Conservation (phyloP, 192 early-diverging fungal species). For the Entophlyctis luteolus region DNA sequence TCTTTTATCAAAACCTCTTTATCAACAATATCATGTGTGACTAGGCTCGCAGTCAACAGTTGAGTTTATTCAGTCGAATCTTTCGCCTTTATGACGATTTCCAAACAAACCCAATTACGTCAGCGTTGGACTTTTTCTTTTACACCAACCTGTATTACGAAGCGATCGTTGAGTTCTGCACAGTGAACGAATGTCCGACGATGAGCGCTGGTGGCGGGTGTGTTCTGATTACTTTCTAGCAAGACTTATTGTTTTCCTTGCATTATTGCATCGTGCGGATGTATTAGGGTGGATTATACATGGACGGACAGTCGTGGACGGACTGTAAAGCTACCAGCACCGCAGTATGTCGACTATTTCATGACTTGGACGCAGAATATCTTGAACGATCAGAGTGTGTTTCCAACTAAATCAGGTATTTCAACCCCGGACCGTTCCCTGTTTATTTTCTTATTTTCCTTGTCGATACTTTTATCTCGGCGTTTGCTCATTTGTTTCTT, state of each 20-base stretch:
- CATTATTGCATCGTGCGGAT: neutral
- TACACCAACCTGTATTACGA: constrained; percentile 88
- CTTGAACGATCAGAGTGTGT: constrained; percentile 83
- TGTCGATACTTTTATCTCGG: too few relatives aligned
- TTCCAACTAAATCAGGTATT: constrained; percentile 87
- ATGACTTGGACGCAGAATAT: constrained; percentile 80
- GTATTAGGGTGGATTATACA: constrained; percentile 66
- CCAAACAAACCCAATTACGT: neutral
- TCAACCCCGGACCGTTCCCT: neutral
- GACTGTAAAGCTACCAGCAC: constrained; percentile 80
- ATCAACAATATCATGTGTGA: neutral
- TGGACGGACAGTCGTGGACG: constrained; percentile 86
- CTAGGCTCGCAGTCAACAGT: constrained; percentile 40
- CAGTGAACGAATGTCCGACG: constrained; percentile 68
- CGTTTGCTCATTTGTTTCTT: constrained; percentile 10
- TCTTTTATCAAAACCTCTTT: constrained; percentile 1
- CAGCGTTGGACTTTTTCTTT: constrained; percentile 90
- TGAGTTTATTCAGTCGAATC: neutral
- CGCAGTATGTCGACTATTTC: constrained; percentile 94
- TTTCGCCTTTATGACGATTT: neutral
- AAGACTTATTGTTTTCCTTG: neutral
- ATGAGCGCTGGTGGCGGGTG: constrained; percentile 82
- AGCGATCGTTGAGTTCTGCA: constrained; percentile 84
- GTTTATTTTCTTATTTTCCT: neutral
- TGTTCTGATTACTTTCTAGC: neutral